Percentiles rank a stretch among this genome's conserved stretches.
Conservation (phyloP, 306 rosid species). For the Rubus idaeus region DNA sequence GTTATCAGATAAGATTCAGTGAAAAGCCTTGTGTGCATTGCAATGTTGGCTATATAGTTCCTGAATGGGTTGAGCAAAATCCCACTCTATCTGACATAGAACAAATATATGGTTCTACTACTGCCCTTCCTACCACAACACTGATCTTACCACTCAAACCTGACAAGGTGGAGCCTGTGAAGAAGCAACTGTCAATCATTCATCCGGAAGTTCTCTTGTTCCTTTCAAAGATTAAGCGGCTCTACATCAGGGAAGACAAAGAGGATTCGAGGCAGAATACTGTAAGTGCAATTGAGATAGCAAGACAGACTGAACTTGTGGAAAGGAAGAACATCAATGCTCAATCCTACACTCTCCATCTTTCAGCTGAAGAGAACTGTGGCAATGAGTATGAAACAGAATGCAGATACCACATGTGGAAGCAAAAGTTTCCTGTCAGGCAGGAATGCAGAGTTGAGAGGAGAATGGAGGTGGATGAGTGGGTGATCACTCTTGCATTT, state of each 20-base stretch:
- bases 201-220: conserved; percentile 71
- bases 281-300: conserved; percentile 51
- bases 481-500: conserved; percentile 61
- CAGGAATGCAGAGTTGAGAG: conserved; percentile 48
- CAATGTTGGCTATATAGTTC: conserved; percentile 73
- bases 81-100: conserved; percentile 46
- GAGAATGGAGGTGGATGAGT: conserved; percentile 59
- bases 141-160: conserved; percentile 64
- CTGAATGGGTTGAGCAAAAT: conserved; percentile 80
- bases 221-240: conserved; percentile 61
- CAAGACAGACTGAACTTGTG: conserved; percentile 43
- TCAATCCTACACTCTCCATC: conserved; percentile 61
- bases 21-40: conserved; percentile 73
- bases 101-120: conserved; percentile 41
- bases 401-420: conserved; percentile 68
- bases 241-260: conserved; percentile 55
- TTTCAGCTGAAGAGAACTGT: conserved; percentile 39
- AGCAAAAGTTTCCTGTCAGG: conserved; percentile 60
- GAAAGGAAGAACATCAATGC: conserved; percentile 63
- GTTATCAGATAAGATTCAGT: conserved; percentile 67
- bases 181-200: conserved; percentile 60
- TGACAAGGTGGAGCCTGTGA: conserved; percentile 61
- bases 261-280: conserved; percentile 39
- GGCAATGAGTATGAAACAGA: conserved; percentile 15
- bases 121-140: conserved; percentile 55